These are phyloP conservation scores for Letharia columbiana DNA, from an alignment of 495 filamentous ascomycete genomes.

Conservation along the genomic window DNA sequence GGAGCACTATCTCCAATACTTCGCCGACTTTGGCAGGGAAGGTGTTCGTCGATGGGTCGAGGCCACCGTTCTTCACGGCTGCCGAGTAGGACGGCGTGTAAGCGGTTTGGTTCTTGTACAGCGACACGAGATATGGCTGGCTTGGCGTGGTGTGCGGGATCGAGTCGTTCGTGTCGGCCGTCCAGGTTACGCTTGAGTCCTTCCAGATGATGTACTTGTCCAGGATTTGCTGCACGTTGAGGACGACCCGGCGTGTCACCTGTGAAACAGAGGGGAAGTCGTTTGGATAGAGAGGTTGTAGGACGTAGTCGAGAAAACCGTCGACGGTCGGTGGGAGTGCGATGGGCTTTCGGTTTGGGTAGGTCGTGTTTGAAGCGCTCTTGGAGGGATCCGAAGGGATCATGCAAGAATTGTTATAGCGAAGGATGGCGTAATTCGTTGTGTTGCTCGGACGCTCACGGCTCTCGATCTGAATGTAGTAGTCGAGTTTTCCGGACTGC, in stretches of 20 bases:
- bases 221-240: constrained; percentile 4
- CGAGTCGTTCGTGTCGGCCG: background rate
- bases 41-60: background rate
- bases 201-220: background rate
- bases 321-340: background rate
- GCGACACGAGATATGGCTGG: background rate
- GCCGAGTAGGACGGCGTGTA: constrained; percentile 1
- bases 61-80: constrained; percentile 1
- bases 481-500: constrained; percentile 2
- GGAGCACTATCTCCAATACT: background rate
- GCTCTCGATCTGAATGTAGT: constrained; percentile 1
- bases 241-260: background rate
- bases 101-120: background rate
- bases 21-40: background rate
- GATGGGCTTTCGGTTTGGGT: background rate
- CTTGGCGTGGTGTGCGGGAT: constrained; percentile 1
- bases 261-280: constrained; percentile 1
- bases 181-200: background rate
- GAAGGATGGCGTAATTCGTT: constrained; percentile 7
- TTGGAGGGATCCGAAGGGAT: background rate
- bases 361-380: background rate
- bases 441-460: background rate
- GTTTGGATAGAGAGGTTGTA: constrained; percentile 3
- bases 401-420: background rate
- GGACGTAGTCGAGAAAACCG: constrained; percentile 4